These are phyloP conservation scores for Thalassia testudinum DNA, from an alignment of 116 monocot genomes.

Conservation along the genomic window DNA sequence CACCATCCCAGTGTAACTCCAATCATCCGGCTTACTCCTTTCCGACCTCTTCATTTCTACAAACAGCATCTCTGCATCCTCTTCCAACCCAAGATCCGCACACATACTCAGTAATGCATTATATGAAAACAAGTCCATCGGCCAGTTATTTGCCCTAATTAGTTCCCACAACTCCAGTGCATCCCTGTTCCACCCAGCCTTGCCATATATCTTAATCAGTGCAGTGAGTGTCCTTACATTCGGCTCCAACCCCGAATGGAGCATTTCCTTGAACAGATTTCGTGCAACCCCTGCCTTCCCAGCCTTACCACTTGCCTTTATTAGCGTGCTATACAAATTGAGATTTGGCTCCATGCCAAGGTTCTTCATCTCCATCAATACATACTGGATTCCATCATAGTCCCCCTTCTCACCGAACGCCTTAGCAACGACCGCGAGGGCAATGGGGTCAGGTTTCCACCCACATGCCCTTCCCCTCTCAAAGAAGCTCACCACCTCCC, in stretches of 20 bases:
- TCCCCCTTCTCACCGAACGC: constrained; percentile 38
- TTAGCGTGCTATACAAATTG: constrained; percentile 43
- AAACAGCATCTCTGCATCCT: constrained; percentile 70
- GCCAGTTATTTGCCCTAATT: constrained; percentile 68
- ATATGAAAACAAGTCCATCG: constrained; percentile 62
- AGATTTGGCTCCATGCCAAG: constrained; percentile 61
- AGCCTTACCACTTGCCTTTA: constrained; percentile 61
- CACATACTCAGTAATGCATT: constrained; percentile 88
- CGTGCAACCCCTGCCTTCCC: constrained; percentile 64
- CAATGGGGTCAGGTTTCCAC: constrained; percentile 43
- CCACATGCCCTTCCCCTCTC: constrained; percentile 43
- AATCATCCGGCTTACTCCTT: constrained; percentile 36
- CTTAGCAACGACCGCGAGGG: constrained; percentile 45
- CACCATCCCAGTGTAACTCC: constrained; percentile 86
- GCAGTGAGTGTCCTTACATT: constrained; percentile 77
- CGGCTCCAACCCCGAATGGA: constrained; percentile 41
- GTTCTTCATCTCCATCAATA: constrained; percentile 81
- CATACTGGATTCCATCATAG: constrained; percentile 68
- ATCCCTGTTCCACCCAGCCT: constrained; percentile 62
- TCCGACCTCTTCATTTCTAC: constrained; percentile 50
- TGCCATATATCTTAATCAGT: constrained; percentile 74
- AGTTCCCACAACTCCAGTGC: constrained; percentile 75
- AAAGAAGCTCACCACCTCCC: constrained; percentile 43
- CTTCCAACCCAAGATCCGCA: constrained; percentile 60
- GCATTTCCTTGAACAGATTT: constrained; percentile 36